Evolutionary conservation across 805 yeast species (phyloP), one percentile per base, ranked within the genome.

Genomic region (Citeromyces matritensis): DNA sequence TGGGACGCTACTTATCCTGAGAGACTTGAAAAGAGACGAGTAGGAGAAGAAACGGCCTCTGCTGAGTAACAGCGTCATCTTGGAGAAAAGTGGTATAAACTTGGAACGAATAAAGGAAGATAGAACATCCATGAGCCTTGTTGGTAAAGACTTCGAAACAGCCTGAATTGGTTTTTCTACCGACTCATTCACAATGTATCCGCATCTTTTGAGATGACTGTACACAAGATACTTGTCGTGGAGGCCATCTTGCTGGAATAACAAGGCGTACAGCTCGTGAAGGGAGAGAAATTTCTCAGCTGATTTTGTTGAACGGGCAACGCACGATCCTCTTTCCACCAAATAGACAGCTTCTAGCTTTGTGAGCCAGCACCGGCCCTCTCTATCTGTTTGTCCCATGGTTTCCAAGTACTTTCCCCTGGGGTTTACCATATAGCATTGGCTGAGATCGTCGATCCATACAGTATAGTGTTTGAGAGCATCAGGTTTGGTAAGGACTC

Each of bases 291-390:
- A 40, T 5, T 41, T 45, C 3, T 42, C 44, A 37, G 44, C 39
- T 36, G 40, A 35, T 21, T 27, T 35, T 38, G 33, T 43, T 30
- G 41, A 31, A 31, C 39, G 46, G 14, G 48, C 47, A 15, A 53
- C 35, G 33, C 57, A 52, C 3, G 75, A 62, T 2, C 96, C 96
- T 45, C 97, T 58, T 47, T 86, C 95, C 2, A 76, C 68, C 34
- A 86, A 54, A 48, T 85, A 86, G 1, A 84, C 55, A 6, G 75
- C 65, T 42, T 86, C 97, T 35, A 81, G 72, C 11, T 69, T 67
- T 14, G 52, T 57, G 24, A 86, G 55, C 60, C 67, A 64, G 11
- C 57, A 51, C 4, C 61, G 53, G 2, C 68, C 69, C 3, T 56
- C 43, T 10, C 52, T 49, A 36, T 69, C 74, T 1, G 71, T 62